These are phyloP conservation scores for Guyanaporus albipodus DNA, from an alignment of 768 basidiomycete species.

Conservation along the genomic window DNA sequence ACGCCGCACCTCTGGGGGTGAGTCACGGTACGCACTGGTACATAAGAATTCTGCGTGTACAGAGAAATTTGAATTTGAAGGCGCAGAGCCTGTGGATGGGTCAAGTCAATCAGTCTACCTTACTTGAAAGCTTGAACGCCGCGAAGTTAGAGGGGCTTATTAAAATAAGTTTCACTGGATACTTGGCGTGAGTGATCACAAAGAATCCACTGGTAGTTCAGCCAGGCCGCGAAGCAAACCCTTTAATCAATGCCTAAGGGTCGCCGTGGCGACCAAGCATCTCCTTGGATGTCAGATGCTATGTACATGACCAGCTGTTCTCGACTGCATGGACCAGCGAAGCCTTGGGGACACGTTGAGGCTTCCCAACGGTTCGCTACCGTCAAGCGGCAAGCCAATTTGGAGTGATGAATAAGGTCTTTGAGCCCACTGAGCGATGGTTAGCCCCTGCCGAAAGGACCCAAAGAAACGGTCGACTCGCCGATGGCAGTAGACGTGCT, in stretches of 20 bases:
- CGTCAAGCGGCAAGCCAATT: too few relatives aligned
- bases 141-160: too few relatives aligned
- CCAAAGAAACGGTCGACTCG: too few relatives aligned
- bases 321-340: neutral
- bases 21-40: too few relatives aligned
- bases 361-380: neutral
- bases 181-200: too few relatives aligned
- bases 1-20: constrained; percentile 33
- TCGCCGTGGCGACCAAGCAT: neutral
- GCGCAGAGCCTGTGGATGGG: neutral
- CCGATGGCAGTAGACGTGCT: neutral
- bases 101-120: neutral
- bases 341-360: neutral
- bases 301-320: constrained; percentile 12
- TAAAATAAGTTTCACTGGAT: neutral
- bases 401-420: too few relatives aligned
- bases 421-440: neutral
- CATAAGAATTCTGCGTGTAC: neutral
- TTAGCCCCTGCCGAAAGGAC: too few relatives aligned
- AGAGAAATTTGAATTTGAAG: neutral
- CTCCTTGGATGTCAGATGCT: neutral
- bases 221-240: too few relatives aligned
- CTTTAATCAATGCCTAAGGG: neutral
- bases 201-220: too few relatives aligned
- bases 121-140: too few relatives aligned